Percentiles rank a stretch among this genome's conserved stretches.
Evolutionary conservation across 345 rosid genomes (phyloP).

Genomic region (Populus ilicifolia): DNA sequence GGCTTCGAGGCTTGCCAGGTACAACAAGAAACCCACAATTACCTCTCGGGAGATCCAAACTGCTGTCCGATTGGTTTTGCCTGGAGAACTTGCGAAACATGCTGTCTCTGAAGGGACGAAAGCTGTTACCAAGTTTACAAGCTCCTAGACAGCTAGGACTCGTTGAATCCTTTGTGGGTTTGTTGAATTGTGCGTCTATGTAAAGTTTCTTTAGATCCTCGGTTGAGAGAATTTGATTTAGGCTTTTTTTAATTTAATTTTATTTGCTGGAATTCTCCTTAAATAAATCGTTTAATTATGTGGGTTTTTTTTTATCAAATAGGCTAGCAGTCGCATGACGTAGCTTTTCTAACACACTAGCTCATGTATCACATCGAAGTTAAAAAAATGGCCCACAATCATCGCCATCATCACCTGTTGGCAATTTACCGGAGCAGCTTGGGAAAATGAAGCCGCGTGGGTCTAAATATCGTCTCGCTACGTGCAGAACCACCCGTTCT

Average conservation of each 20-base stretch:
- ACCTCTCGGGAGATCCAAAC: slow-evolving; percentile 31
- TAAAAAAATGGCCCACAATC: neutral
- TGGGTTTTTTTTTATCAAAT: neutral
- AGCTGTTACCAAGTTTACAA: slow-evolving; percentile 29
- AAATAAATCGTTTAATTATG: neutral
- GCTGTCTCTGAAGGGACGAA: slow-evolving; percentile 27
- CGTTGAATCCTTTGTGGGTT: neutral
- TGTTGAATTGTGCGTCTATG: neutral
- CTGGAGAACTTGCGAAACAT: slow-evolving; percentile 29
- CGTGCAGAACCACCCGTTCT: neutral
- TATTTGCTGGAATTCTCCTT: too few species aligned
- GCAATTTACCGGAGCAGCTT: neutral
- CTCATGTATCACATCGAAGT: neutral
- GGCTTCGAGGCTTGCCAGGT: slow-evolving; percentile 16
- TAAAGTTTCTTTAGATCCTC: neutral
- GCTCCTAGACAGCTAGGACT: slow-evolving; percentile 19
- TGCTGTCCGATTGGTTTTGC: slow-evolving; percentile 19
- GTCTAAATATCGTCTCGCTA: neutral
- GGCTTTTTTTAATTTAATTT: neutral
- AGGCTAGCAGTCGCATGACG: neutral
- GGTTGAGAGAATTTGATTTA: neutral
- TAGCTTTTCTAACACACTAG: neutral
- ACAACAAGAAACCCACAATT: slow-evolving; percentile 28
- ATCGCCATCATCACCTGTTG: neutral
- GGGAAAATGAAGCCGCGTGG: neutral